Evolutionary conservation across 495 filamentous ascomycete genomes (phyloP), one percentile per base, ranked within the genome.

Genomic region (Aeminium ludgeri): DNA sequence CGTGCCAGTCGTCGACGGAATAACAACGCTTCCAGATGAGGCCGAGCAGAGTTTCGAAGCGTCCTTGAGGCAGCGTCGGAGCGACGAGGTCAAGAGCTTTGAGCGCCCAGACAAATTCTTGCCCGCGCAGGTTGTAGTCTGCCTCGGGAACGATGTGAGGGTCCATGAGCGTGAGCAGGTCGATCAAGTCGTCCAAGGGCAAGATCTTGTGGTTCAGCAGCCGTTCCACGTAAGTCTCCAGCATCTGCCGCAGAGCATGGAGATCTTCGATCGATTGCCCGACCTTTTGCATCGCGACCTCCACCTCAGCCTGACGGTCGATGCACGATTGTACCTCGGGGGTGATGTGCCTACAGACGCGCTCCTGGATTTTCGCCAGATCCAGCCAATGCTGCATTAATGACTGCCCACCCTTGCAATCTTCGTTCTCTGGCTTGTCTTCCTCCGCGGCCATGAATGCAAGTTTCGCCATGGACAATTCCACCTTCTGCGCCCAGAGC

Each of bases 391-490:
- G 23, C 23, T 25, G 23, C 23, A 8, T 8, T 25, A 8, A 25
- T 25, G 23, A 25, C 3, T 4, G 23, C 3, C 23, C 23, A 8
- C 23, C 4, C 23, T 3, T 25, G 4, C 3, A 25, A 8, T 25
- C 23, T 34, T 75, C 66, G 28, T 70, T 65, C 34, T 86, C 73
- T 19, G 78, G 65, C 8, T 52, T 50, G 40, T 61, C 61, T 33
- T 66, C 59, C 39, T 54, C 52, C 16, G 63, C 74, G 20, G 80
- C 80, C 43, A 95, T 55, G 43, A 78, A 67, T 11, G 81, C 70
- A 7, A 97, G 63, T 58, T 92, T 94, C 10, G 80, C 75, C 16
- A 96, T 65, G 34, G 82, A 86, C n/a, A 94, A 63, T 55, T 94
- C 75, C 28, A 91, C 78, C 55, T 89, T 89, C 57, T 87, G 83